phyloP scores from a whole-genome alignment of 176 grass and related monocot genomes.

The Calamus simplicifolius region DNA sequence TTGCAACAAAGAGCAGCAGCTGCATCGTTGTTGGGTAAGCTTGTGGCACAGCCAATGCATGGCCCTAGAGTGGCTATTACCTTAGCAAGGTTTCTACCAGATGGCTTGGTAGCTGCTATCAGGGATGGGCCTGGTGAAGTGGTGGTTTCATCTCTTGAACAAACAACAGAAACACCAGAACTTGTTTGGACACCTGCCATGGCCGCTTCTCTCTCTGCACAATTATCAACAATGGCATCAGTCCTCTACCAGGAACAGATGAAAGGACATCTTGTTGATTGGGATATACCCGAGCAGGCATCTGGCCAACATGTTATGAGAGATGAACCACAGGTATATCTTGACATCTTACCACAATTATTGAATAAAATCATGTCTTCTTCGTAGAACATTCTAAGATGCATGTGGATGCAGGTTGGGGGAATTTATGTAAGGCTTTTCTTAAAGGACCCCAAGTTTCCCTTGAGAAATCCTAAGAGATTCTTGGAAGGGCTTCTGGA shows the following conservation, averaged over 20 bases:
- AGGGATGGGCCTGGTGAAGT: conserved; percentile 97
- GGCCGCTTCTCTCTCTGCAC: conserved; percentile 89
- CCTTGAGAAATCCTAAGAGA: conserved; percentile 97
- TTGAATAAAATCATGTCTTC: no score
- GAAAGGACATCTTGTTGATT: conserved; percentile 90
- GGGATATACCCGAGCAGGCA: conserved; percentile 97
- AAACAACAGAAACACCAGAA: conserved; percentile 98
- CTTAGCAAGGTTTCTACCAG: conserved; percentile 84
- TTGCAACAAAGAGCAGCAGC: conserved; percentile 89
- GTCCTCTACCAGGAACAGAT: conserved; percentile 98
- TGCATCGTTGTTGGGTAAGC: conserved; percentile 89
- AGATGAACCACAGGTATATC: conserved; percentile 93
- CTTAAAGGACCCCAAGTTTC: conserved; percentile 98
- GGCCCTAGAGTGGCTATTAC: conserved; percentile 94
- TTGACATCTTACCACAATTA: no score
- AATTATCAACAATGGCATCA: conserved; percentile 81
- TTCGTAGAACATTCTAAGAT: no score
- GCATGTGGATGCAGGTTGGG: conserved; percentile 53
- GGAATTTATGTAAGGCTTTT: conserved; percentile 98
- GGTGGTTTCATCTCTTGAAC: conserved; percentile 75
- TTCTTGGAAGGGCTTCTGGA: conserved; percentile 97
- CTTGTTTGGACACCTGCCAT: conserved; percentile 99
- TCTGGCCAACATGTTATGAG: conserved; percentile 95
- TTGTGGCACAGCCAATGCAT: conserved; percentile 97
- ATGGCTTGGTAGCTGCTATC: conserved; percentile 87